A percentile compares a stretch with the other conserved stretches of the same genome.
Evolutionary conservation across 495 filamentous ascomycete species (phyloP).

Genomic region (Neurospora sp.): DNA sequence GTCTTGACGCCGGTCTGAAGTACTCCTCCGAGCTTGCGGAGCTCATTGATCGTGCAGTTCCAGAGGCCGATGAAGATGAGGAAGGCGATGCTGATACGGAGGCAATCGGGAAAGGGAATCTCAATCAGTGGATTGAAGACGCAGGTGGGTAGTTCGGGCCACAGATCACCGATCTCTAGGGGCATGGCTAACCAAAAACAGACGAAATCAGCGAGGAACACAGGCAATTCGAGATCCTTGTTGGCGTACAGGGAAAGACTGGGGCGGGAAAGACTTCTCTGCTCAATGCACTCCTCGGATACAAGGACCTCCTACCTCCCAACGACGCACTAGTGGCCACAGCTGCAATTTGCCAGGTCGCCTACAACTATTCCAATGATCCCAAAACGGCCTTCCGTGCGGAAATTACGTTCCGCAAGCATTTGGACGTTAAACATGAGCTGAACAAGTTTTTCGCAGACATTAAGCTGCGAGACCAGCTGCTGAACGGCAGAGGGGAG

Average conservation of each 20-base stretch:
- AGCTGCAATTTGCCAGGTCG: slow-evolving; percentile 12
- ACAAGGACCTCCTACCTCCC: slow-evolving; percentile 11
- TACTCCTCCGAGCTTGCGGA: neutral
- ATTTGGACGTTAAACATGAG: slow-evolving; percentile 5
- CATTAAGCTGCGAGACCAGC: neutral
- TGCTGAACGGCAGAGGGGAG: neutral
- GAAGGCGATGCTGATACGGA: neutral
- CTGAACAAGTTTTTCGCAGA: slow-evolving; percentile 9
- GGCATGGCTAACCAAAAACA: neutral
- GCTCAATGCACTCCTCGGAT: slow-evolving; percentile 18
- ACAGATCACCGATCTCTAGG: neutral
- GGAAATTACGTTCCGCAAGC: slow-evolving; percentile 7
- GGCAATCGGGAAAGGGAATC: neutral
- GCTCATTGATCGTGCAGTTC: neutral
- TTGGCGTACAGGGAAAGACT: slow-evolving; percentile 18
- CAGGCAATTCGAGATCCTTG: slow-evolving; percentile 5
- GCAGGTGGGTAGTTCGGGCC: neutral
- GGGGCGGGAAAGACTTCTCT: slow-evolving; percentile 21
- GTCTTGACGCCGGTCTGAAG: neutral
- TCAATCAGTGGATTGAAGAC: neutral
- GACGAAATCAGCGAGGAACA: neutral
- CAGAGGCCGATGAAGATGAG: neutral
- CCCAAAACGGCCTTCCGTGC: slow-evolving; percentile 6
- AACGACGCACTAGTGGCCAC: slow-evolving; percentile 15
- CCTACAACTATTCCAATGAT: slow-evolving; percentile 6